Base-by-base conservation (phyloP, 148 eudicot genomes). In the Vaccinium myrtillus region DNA sequence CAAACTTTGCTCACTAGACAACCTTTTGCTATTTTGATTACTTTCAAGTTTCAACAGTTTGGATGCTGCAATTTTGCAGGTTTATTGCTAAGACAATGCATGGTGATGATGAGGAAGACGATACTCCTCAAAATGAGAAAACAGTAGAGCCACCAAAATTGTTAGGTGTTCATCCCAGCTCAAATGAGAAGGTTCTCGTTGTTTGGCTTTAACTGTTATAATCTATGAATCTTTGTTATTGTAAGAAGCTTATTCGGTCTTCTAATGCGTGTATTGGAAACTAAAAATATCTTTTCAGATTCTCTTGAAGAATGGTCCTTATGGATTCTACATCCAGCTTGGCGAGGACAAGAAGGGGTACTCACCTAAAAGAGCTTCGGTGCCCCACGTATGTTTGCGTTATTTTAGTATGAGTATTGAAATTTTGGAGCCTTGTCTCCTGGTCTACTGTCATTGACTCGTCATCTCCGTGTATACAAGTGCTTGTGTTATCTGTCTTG, bases 321-420 rank as follows among this genome's bases (percentile, higher is more conserved):
- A 90, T 85, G 99, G 99, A 77, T 61, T 73, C 89, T 97, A 97
- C 91, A 88, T 95, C 75, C 99, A 97, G 91, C 96, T 97, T 86
- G 98, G 99, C 86, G 99, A 93, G 86, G 98, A 97, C 88, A 92
- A 93, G 84, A 95, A 92, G 87, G 99, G 99, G 77, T 87, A 93
- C 86, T 55, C 81, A 51, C 98, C 98, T 65, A 95, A 97, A 87
- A 90, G 99, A 84, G 91, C 98, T 56, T 87, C 96, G 12, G 86
- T 91, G 77, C 83, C 93, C 59, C 92, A 88, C 85, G 99, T 95
- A 83, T 54, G 79, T 15, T 53, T 21, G 2, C 39, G 25, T 59
- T 30, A 7, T 25, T 58, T 86, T 15, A 8, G 49, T 7, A 36
- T 73, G n/a, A 36, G 50, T 39, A 18, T 36, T 73, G 15, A 73